Evolutionary conservation across 1,284 basidiomycete genomes (phyloP).

Genomic region (Coniferiporia weirii): DNA sequence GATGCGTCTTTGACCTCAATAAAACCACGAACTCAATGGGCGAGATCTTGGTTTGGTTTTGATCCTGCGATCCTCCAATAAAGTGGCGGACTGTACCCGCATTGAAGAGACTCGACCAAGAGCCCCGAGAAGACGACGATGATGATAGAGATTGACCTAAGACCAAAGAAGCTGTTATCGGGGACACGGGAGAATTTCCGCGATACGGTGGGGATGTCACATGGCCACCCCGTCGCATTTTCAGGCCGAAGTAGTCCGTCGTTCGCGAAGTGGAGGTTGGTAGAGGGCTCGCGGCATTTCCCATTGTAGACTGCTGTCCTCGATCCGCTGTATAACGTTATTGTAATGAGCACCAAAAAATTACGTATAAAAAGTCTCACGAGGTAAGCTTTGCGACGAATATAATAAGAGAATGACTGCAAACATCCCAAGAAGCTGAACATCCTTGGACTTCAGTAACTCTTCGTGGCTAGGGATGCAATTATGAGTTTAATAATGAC

Average conservation of each 20-base stretch:
- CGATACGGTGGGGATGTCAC: slow-evolving; percentile 19
- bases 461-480: slow-evolving; percentile 50
- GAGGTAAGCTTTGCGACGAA: slow-evolving; percentile 9
- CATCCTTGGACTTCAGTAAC: slow-evolving; percentile 59
- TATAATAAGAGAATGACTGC: slow-evolving; percentile 60
- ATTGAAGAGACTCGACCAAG: slow-evolving; percentile 73
- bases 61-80: slow-evolving; percentile 44
- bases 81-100: slow-evolving; percentile 59
- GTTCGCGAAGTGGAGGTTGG: neutral
- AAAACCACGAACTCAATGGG: neutral
- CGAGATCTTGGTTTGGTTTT: neutral
- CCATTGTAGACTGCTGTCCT: neutral
- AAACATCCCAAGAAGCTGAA: slow-evolving; percentile 81
- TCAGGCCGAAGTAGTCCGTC: slow-evolving; percentile 13
- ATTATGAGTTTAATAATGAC: neutral
- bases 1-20: neutral
- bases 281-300: neutral
- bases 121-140: slow-evolving; percentile 58
- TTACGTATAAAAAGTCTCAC: neutral
- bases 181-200: slow-evolving; percentile 30
- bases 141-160: slow-evolving; percentile 30
- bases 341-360: neutral
- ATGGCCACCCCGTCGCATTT: slow-evolving; percentile 1
- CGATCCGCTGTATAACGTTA: neutral
- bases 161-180: slow-evolving; percentile 29